Evolutionary conservation across 306 rosid genomes (phyloP).

Genomic region (Clitoria ternatea): DNA sequence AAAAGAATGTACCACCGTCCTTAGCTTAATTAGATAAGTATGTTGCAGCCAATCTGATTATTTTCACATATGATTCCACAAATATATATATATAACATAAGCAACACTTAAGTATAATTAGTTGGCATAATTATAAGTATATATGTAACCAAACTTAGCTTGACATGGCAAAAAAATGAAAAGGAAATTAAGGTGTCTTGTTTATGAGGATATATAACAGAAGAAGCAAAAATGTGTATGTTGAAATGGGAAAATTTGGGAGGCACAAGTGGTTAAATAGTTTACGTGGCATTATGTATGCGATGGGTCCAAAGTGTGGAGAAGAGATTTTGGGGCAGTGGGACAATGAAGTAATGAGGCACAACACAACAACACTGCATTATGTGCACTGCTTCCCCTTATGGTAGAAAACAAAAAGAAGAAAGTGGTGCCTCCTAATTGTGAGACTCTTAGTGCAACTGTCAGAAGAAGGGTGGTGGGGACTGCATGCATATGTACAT

Average conservation of each 20-base stretch:
- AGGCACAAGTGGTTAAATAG: conserved; percentile 24
- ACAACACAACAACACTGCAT: conserved; percentile 30
- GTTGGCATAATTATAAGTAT: background rate
- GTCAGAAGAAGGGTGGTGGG: conserved; percentile 36
- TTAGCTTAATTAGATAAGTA: background rate
- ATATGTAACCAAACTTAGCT: conserved; percentile 1
- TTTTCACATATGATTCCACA: too few species aligned
- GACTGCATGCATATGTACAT: too few species aligned
- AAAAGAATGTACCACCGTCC: too few species aligned
- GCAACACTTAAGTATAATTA: background rate
- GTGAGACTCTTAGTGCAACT: conserved; percentile 7
- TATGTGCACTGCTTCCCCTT: conserved; percentile 25
- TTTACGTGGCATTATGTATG: conserved; percentile 18
- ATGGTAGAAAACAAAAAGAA: conserved; percentile 42
- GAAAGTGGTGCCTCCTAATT: conserved; percentile 33
- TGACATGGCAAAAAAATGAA: background rate
- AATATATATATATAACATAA: background rate
- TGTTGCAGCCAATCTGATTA: too few species aligned
- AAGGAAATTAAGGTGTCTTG: background rate
- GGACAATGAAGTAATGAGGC: conserved; percentile 30
- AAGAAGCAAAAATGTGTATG: background rate
- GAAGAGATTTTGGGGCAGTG: conserved; percentile 24
- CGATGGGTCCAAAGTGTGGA: background rate
- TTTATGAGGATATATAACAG: background rate
- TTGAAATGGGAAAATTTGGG: conserved; percentile 9